These are phyloP conservation scores for Parietichytrium sp. DNA, from an alignment of 108 stramenopile genomes.

Conservation along the genomic window DNA sequence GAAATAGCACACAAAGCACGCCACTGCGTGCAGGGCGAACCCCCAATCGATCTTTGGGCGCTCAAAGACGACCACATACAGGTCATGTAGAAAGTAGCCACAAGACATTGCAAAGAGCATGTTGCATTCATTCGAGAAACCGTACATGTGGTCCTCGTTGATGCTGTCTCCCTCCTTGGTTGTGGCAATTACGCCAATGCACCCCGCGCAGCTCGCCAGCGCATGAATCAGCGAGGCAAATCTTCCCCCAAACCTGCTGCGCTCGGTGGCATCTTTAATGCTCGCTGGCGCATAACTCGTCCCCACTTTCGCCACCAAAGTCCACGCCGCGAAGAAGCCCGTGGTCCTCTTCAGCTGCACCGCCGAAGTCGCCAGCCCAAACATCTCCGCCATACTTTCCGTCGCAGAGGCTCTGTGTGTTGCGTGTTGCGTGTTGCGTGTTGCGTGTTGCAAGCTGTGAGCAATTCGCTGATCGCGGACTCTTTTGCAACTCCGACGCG, in stretches of 20 bases:
- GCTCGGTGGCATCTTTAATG: background rate
- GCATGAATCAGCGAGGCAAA: background rate
- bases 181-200: background rate
- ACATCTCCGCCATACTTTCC: too few relatives aligned
- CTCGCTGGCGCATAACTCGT: background rate
- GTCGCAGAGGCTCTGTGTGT: too few relatives aligned
- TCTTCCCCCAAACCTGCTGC: background rate
- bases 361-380: background rate
- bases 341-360: background rate
- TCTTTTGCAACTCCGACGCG: too few relatives aligned
- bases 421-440: too few relatives aligned
- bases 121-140: background rate
- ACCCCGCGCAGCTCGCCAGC: background rate
- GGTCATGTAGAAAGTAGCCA: conserved; percentile 12
- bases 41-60: background rate
- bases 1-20: conserved; percentile 21
- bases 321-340: background rate
- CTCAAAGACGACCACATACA: conserved; percentile 16
- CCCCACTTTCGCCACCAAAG: background rate
- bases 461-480: too few relatives aligned
- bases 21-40: background rate
- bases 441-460: too few relatives aligned
- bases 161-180: background rate
- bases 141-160: conserved; percentile 23
- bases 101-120: conserved; percentile 20